Evolutionary conservation across 2,329 filamentous ascomycete genomes (phyloP), one percentile per base, ranked within the genome.

Genomic region (Gremmenia infestans): DNA sequence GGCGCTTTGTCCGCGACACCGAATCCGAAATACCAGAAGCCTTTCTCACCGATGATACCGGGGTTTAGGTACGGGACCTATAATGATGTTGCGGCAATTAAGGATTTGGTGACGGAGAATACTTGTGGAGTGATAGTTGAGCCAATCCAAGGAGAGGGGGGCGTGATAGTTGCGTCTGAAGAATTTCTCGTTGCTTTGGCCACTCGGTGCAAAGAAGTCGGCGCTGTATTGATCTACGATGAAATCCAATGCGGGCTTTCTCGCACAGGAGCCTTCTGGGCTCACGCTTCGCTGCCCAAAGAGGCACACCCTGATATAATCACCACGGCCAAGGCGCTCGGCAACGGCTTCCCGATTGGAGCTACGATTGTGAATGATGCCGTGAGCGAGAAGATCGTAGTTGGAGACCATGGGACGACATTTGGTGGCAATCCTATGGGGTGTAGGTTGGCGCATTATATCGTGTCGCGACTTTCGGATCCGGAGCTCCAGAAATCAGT

Each of bases 71-170:
- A 94, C 68, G 93, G 91, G 52, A 86, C 77, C 7, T 95, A 86
- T 77, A 97, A 99, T 70, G 87, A 97, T 68, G 75, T 93, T 12
- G 80, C 76, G 2, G 85, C 78, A 15, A 81, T 99, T 52, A 75
- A 86, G 17, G 80, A 80, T 1, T 76, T 96, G 17, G 85, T 99
- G 32, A 96, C 87, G 0, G 85, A 91, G 19, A 83, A 86, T 63
- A 97, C 94, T 0, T 97, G 92, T 67, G 92, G 91, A 69, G 94
- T 99, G 19, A 92, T 99, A 56, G 82, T 99, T 47, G 94, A 99
- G 78, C 94, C 94, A 8, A 96, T 99, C 59, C 94, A 99, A 74
- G 94, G 94, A 56, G 94, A 99, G 75, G 94, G 94, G 15, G 94
- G 94, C 63, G 88, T 99, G 51, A 88, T 93, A 65, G 85, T 89